Evolutionary conservation across 352 stramenopile species (phyloP).

Genomic region (Globisporangium emineosum): DNA sequence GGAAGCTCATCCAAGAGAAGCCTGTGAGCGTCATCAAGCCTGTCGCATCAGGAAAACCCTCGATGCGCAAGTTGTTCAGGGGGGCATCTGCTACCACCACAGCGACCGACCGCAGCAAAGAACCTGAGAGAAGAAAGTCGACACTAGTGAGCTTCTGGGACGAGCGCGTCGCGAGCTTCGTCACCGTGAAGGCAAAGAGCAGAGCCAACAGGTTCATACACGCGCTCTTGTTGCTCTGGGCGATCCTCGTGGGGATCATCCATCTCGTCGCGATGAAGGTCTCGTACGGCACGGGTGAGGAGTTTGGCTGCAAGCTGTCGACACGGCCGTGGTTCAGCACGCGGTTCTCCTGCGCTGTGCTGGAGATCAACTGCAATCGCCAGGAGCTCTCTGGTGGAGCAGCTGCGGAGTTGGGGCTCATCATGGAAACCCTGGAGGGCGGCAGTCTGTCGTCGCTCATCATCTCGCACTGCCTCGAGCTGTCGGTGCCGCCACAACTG

Average conservation of each 20-base stretch:
- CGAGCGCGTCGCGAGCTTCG: conserved; percentile 9
- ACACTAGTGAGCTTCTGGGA: conserved; percentile 7
- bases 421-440: conserved; percentile 20
- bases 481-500: conserved; percentile 22
- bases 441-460: conserved; percentile 22
- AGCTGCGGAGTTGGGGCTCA: conserved; percentile 9
- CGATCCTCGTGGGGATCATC: conserved; percentile 15
- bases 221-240: conserved; percentile 28
- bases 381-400: conserved; percentile 11
- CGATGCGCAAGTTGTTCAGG: background rate
- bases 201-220: conserved; percentile 15
- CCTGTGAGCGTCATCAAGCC: background rate
- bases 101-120: background rate
- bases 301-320: conserved; percentile 25
- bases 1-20: conserved; percentile 11
- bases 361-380: conserved; percentile 18
- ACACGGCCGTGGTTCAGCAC: conserved; percentile 26
- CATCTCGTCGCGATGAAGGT: conserved; percentile 18
- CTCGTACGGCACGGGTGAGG: conserved; percentile 9
- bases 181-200: conserved; percentile 3
- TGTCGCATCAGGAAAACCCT: background rate
- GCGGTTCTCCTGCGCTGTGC: conserved; percentile 18
- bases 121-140: background rate
- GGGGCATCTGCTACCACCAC: background rate
- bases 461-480: conserved; percentile 24